These are phyloP conservation scores for Chrysopogon serrulatus DNA, from an alignment of 176 grass and related monocot species.

Conservation along the genomic window DNA sequence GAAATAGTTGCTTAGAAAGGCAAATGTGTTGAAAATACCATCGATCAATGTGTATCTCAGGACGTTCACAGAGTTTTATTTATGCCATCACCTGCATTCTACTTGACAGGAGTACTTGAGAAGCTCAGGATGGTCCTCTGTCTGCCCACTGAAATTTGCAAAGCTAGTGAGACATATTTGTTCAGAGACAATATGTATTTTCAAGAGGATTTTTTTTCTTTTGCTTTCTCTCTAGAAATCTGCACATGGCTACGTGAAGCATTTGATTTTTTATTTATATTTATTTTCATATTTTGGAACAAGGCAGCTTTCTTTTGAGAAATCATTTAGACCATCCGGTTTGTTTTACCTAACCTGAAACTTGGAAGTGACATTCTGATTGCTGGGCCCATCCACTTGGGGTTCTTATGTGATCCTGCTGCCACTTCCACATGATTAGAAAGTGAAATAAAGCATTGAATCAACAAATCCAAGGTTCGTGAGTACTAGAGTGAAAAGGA, in stretches of 20 bases:
- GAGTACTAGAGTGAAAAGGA: neutral
- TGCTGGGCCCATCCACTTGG: slow-evolving; percentile 56
- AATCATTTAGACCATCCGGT: neutral
- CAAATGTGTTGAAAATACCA: neutral
- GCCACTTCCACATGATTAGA: slow-evolving; percentile 25
- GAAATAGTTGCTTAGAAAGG: slow-evolving; percentile 17
- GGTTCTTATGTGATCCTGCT: slow-evolving; percentile 41
- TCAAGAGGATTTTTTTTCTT: neutral
- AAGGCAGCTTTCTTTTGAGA: slow-evolving; percentile 3
- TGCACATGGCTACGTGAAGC: neutral
- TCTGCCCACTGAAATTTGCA: slow-evolving; percentile 81
- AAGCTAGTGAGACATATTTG: neutral
- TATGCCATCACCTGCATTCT: slow-evolving; percentile 67
- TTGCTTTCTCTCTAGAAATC: neutral
- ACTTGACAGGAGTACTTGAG: slow-evolving; percentile 89
- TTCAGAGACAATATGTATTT: neutral
- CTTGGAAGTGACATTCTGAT: slow-evolving; percentile 98
- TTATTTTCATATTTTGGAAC: neutral
- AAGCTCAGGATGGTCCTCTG: slow-evolving; percentile 67
- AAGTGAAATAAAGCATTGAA: slow-evolving; percentile 27
- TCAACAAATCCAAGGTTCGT: slow-evolving; percentile 8
- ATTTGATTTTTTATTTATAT: neutral
- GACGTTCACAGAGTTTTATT: neutral
- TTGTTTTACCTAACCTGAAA: slow-evolving; percentile 69
- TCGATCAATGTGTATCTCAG: neutral